Percentiles rank a stretch among this genome's conserved stretches.
These are phyloP conservation scores for Rhynchosporium graminicola DNA, from an alignment of 2,329 filamentous ascomycete genomes.

Conservation along the genomic window DNA sequence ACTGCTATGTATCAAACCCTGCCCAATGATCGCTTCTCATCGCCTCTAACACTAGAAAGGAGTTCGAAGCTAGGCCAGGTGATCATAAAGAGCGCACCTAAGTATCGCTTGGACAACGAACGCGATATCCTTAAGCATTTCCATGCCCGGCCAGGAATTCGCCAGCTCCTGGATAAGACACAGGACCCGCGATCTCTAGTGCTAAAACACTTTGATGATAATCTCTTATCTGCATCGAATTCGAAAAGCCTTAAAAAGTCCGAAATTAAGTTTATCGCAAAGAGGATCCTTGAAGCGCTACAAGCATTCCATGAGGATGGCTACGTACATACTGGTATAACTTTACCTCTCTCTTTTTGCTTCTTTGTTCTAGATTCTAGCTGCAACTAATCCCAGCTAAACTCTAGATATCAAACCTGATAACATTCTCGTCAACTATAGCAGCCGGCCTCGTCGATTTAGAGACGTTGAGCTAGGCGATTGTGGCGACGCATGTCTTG, in stretches of 20 bases:
- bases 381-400: slow-evolving; percentile 9
- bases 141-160: slow-evolving; percentile 15
- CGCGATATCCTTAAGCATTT: slow-evolving; percentile 24
- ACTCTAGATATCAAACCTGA: slow-evolving; percentile 40
- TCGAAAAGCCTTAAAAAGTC: slow-evolving; percentile 14
- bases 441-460: slow-evolving; percentile 13
- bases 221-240: slow-evolving; percentile 22
- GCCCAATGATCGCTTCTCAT: background rate
- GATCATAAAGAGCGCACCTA: slow-evolving; percentile 23
- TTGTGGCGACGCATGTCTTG: slow-evolving; percentile 26
- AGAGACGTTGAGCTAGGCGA: slow-evolving; percentile 23
- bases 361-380: slow-evolving; percentile 7
- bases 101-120: slow-evolving; percentile 25
- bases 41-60: slow-evolving; percentile 11
- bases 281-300: slow-evolving; percentile 27
- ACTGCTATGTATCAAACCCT: slow-evolving; percentile 20
- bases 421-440: slow-evolving; percentile 38
- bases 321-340: slow-evolving; percentile 31
- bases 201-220: slow-evolving; percentile 25
- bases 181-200: slow-evolving; percentile 23
- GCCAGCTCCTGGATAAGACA: slow-evolving; percentile 25
- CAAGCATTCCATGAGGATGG: slow-evolving; percentile 26
- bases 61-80: slow-evolving; percentile 17
- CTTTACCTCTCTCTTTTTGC: slow-evolving; percentile 10
- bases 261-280: slow-evolving; percentile 28